Evolutionary conservation across 208 protist species (phyloP).

Genomic region (Trypanosoma platydactyli): DNA sequence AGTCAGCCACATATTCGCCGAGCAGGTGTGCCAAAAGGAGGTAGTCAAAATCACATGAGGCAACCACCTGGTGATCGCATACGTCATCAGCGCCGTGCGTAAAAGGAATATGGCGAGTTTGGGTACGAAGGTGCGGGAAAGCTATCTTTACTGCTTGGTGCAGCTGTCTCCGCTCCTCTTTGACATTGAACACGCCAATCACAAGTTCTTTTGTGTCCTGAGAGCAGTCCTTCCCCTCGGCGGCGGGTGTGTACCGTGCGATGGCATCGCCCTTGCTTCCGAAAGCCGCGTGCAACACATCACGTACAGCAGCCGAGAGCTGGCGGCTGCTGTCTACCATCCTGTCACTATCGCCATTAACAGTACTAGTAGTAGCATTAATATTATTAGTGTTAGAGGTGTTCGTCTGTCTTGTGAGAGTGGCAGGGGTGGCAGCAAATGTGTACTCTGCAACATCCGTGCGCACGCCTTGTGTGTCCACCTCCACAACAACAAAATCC

Average conservation of each 20-base stretch:
- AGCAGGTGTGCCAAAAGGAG: conserved; percentile 41
- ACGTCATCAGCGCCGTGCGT: neutral
- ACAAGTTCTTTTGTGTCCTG: conserved; percentile 12
- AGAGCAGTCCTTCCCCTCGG: neutral
- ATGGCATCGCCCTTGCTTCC: conserved; percentile 16
- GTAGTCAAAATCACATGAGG: conserved; percentile 38
- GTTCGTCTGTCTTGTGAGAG: neutral
- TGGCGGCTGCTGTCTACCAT: neutral
- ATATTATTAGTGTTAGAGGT: neutral
- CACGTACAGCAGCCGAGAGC: neutral
- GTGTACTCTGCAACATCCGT: conserved; percentile 39
- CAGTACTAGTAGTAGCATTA: neutral
- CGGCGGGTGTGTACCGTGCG: neutral
- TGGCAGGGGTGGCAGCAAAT: conserved; percentile 8
- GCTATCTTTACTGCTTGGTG: conserved; percentile 38
- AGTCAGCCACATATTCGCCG: conserved; percentile 30
- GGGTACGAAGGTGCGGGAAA: conserved; percentile 49
- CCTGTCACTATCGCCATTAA: neutral
- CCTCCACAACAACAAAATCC: conserved; percentile 80
- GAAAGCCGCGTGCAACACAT: conserved; percentile 6
- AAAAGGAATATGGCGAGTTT: conserved; percentile 19
- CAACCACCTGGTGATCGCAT: conserved; percentile 13
- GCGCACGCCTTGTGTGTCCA: conserved; percentile 55
- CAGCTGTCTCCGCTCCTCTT: conserved; percentile 23
- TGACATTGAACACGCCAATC: conserved; percentile 19